Evolutionary conservation across 1,139 yeast species (phyloP).

Genomic region (Debaryomyces fabryi): DNA sequence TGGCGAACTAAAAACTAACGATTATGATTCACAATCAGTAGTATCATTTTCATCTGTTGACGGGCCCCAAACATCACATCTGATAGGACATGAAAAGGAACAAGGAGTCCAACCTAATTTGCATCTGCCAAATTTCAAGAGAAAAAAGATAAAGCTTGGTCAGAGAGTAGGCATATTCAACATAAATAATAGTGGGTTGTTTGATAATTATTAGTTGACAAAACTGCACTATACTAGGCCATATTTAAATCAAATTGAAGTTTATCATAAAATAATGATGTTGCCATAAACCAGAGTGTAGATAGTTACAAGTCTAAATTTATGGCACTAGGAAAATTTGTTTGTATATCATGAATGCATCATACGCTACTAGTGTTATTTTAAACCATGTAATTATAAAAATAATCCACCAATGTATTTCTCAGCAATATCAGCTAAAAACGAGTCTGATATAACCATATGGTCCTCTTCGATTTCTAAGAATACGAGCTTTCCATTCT

Average conservation of each 20-base stretch:
- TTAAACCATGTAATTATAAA: background rate
- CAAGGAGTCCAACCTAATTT: background rate
- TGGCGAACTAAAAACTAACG: background rate
- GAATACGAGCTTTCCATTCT: conserved; percentile 49
- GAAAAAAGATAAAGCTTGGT: background rate
- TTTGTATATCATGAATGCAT: background rate
- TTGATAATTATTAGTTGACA: background rate
- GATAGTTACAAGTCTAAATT: background rate
- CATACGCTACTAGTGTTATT: background rate
- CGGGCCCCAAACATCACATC: background rate
- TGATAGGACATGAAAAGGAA: no score
- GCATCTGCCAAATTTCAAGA: background rate
- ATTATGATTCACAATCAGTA: background rate
- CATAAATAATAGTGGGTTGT: background rate
- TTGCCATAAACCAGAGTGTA: background rate
- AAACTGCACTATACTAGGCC: background rate
- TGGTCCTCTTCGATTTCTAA: conserved; percentile 61
- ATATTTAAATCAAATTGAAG: background rate
- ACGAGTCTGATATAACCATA: conserved; percentile 60
- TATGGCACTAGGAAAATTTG: background rate
- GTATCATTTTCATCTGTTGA: background rate
- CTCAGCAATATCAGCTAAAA: conserved; percentile 41
- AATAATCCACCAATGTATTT: conserved; percentile 31
- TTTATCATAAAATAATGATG: no score
- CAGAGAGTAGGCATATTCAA: background rate